phyloP scores from a whole-genome alignment of 805 yeast genomes.

The Pichia thaimueangensis region DNA sequence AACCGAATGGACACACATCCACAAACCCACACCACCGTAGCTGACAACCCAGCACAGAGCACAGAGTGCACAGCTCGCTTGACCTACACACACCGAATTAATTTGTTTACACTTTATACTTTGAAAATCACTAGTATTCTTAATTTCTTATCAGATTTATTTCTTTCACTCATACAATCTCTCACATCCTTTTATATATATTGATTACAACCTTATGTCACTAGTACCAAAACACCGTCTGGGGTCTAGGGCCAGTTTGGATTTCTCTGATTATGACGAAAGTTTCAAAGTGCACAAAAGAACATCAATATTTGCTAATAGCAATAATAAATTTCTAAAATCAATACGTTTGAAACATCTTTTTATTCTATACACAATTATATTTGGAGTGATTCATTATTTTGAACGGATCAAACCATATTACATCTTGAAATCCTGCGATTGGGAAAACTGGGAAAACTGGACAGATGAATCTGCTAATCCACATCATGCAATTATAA shows the following conservation, averaged over 20 bases:
- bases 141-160: too few species aligned
- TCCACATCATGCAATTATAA: slow-evolving; percentile 33
- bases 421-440: slow-evolving; percentile 40
- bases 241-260: background rate
- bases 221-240: slow-evolving; percentile 2
- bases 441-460: slow-evolving; percentile 64
- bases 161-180: too few species aligned
- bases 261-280: slow-evolving; percentile 2
- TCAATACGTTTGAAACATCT: slow-evolving; percentile 19
- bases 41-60: too few species aligned
- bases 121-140: too few species aligned
- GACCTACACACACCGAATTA: too few species aligned
- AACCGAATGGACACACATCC: too few species aligned
- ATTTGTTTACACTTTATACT: too few species aligned
- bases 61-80: too few species aligned
- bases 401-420: slow-evolving; percentile 48
- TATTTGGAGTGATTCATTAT: slow-evolving; percentile 43
- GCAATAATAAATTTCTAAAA: background rate
- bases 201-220: slow-evolving; percentile 1
- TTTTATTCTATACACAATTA: slow-evolving; percentile 27
- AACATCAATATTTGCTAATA: background rate
- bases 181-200: too few species aligned
- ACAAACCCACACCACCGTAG: too few species aligned
- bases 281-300: background rate
- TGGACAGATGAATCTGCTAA: slow-evolving; percentile 36